Evolutionary conservation across 106 monocot species (phyloP).

Genomic region (Phalaenopsis aphrodite): DNA sequence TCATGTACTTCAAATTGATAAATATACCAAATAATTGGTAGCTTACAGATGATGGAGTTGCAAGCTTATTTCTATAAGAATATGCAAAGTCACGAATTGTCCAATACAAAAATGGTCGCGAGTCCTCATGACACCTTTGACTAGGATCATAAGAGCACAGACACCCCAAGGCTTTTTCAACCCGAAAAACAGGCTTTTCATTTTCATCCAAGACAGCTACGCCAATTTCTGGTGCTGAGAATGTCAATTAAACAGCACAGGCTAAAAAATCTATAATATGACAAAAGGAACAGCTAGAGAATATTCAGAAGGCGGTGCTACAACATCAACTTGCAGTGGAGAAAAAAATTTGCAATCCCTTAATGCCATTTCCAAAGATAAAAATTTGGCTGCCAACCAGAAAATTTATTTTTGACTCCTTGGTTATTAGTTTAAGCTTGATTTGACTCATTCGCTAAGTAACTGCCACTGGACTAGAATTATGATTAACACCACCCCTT

Average conservation of each 20-base stretch:
- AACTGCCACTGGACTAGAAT: too few relatives aligned
- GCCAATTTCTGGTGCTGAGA: constrained; percentile 59
- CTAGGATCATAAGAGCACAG: constrained; percentile 53
- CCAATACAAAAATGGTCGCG: constrained; percentile 72
- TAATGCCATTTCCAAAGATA: too few relatives aligned
- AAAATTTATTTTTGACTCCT: too few relatives aligned
- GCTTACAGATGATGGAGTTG: constrained; percentile 82
- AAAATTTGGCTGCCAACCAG: too few relatives aligned
- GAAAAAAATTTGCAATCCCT: not conserved
- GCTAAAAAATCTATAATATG: not conserved
- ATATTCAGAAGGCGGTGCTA: not conserved
- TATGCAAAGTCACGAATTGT: constrained; percentile 95
- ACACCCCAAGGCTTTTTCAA: constrained; percentile 37
- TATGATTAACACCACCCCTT: too few relatives aligned
- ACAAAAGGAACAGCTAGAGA: not conserved
- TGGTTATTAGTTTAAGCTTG: too few relatives aligned
- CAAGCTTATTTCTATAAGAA: constrained; percentile 67
- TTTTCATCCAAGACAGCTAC: constrained; percentile 56
- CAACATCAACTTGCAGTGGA: not conserved
- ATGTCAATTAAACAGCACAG: not conserved
- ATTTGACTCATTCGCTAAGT: too few relatives aligned
- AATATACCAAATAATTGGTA: not conserved
- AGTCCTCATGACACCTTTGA: constrained; percentile 17
- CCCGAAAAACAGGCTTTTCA: constrained; percentile 32
- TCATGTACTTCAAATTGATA: not conserved